Percentiles rank a stretch among this genome's conserved stretches.
Evolutionary conservation across 768 basidiomycete genomes (phyloP).

Genomic region (Chalciporus piperatus): DNA sequence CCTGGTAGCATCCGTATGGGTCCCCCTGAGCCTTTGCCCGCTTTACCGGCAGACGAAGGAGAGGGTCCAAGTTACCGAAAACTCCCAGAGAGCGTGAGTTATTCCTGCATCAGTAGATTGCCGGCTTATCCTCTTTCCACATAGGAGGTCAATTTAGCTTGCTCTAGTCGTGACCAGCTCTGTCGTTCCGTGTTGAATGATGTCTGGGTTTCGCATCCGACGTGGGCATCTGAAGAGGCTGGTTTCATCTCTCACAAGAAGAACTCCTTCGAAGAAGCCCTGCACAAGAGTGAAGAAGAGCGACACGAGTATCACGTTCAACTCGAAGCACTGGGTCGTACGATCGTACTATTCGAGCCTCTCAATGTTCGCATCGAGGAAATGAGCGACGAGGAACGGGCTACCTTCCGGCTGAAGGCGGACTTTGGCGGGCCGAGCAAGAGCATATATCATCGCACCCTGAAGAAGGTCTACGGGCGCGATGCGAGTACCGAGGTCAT

Average conservation of each 20-base stretch:
- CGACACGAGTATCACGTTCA: constrained; percentile 97
- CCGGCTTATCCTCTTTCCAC: constrained; percentile 3
- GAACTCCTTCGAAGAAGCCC: constrained; percentile 91
- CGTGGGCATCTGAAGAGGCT: constrained; percentile 95
- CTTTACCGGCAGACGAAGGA: constrained; percentile 76
- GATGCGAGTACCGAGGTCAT: constrained; percentile 75
- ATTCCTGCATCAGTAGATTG: background rate
- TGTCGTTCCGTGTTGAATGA: constrained; percentile 97
- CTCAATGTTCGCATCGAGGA: constrained; percentile 78
- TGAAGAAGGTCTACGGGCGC: constrained; percentile 92
- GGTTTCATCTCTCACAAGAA: constrained; percentile 96
- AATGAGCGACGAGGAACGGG: constrained; percentile 86
- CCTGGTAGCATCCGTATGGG: constrained; percentile 76
- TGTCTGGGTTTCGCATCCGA: constrained; percentile 97
- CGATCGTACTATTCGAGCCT: constrained; percentile 89
- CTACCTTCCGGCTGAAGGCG: constrained; percentile 74
- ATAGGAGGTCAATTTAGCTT: constrained; percentile 85
- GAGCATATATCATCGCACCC: constrained; percentile 84
- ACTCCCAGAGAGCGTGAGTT: constrained; percentile 81
- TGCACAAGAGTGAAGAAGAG: constrained; percentile 98
- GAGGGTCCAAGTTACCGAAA: constrained; percentile 94
- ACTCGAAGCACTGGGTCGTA: constrained; percentile 85
- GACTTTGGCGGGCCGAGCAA: constrained; percentile 89
- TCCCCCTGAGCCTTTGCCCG: constrained; percentile 72
- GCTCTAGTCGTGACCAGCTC: constrained; percentile 91